A percentile compares a stretch with the other conserved stretches of the same genome.
Evolutionary conservation across 768 basidiomycete species (phyloP).

Genomic region (Podaxis sp.): DNA sequence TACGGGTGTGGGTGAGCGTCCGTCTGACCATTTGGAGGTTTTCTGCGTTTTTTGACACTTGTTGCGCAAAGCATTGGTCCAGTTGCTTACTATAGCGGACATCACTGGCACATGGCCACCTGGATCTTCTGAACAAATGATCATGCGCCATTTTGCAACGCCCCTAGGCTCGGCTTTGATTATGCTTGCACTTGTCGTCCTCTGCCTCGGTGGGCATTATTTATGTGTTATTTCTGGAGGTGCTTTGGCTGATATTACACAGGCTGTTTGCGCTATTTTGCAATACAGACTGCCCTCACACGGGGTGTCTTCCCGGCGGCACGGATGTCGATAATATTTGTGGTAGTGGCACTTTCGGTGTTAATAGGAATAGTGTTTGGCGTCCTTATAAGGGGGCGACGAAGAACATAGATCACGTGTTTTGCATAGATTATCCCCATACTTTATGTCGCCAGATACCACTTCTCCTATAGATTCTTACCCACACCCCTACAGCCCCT

Average conservation of each 20-base stretch:
- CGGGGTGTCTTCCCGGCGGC: conserved; percentile 10
- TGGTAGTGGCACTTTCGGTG: background rate
- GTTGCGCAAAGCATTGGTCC: conserved; percentile 12
- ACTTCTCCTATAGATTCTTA: background rate
- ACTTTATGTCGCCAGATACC: background rate
- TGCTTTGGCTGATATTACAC: background rate
- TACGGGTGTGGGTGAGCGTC: conserved; percentile 44
- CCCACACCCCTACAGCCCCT: background rate
- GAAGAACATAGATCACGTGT: background rate
- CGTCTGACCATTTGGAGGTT: background rate
- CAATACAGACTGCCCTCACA: conserved; percentile 11
- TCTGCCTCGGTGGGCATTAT: conserved; percentile 10
- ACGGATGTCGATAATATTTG: conserved; percentile 2
- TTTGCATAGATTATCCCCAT: background rate
- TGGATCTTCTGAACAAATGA: background rate
- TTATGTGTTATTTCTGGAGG: background rate
- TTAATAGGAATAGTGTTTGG: background rate
- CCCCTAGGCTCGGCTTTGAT: conserved; percentile 13
- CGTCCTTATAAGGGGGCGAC: background rate
- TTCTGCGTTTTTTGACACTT: background rate
- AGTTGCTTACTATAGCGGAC: conserved; percentile 15
- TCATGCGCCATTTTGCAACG: conserved; percentile 9
- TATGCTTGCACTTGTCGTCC: conserved; percentile 1
- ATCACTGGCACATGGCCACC: background rate
- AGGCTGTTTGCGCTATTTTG: conserved; percentile 15